Conservation (phyloP, 2,329 filamentous ascomycete species). For the Aulographum hederae region DNA sequence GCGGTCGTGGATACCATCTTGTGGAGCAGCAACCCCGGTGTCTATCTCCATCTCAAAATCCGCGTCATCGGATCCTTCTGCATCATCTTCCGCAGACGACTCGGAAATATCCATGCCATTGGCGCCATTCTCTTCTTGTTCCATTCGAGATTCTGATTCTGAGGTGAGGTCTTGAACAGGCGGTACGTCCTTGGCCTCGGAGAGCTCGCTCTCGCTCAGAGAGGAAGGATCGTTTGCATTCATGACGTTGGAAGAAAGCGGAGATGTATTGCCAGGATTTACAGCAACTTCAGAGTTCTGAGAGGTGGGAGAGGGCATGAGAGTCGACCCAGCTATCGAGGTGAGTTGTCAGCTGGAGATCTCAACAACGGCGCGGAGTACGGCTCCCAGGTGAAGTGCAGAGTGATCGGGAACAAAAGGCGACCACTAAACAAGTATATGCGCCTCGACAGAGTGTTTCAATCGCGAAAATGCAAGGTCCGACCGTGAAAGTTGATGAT, state of each 20-base stretch:
- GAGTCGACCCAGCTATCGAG: conserved; percentile 39
- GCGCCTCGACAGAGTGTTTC: too few species aligned
- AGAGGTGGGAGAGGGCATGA: conserved; percentile 41
- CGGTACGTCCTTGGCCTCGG: conserved; percentile 38
- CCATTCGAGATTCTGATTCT: not conserved
- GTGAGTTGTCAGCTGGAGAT: conserved; percentile 23
- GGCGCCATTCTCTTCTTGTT: too few species aligned
- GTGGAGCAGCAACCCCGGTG: not conserved
- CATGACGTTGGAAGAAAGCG: conserved; percentile 29
- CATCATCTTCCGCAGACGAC: conserved; percentile 28
- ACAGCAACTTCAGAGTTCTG: conserved; percentile 44
- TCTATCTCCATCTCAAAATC: conserved; percentile 53
- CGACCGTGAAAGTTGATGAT: too few species aligned
- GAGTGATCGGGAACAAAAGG: conserved; percentile 19
- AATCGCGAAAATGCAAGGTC: too few species aligned
- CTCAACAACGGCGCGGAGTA: conserved; percentile 13
- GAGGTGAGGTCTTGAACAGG: not conserved
- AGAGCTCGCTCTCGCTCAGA: conserved; percentile 58
- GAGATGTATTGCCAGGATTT: conserved; percentile 48
- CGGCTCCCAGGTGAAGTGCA: conserved; percentile 15
- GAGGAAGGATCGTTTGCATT: conserved; percentile 27
- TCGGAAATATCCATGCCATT: conserved; percentile 21
- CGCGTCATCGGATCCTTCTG: conserved; percentile 33
- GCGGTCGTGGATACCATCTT: too few species aligned
- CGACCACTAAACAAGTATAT: too few species aligned